Conservation (phyloP, 345 rosid genomes). For the Citropsis articulata region DNA sequence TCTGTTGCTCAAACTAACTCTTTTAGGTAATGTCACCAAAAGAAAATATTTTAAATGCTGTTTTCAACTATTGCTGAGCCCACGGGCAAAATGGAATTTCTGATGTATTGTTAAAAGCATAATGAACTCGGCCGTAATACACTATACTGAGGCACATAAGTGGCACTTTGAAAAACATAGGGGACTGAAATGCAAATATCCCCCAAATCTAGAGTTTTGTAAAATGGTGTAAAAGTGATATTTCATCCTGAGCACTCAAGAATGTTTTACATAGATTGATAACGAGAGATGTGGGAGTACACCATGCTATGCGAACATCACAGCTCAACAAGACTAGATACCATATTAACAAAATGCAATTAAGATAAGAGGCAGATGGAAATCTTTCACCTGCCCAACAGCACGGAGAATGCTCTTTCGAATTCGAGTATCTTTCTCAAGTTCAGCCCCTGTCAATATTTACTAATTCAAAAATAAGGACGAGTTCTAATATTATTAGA, state of each 20-base stretch:
- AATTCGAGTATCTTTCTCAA: constrained; percentile 76
- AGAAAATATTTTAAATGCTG: background rate
- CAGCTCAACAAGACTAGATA: background rate
- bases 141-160: background rate
- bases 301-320: background rate
- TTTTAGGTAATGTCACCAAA: background rate
- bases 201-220: background rate
- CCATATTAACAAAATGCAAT: background rate
- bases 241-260: background rate
- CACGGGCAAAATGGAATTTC: background rate
- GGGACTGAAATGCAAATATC: background rate
- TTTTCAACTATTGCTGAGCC: background rate
- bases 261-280: background rate
- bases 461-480: constrained; percentile 15
- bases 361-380: constrained; percentile 3
- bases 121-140: background rate
- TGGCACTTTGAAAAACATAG: background rate
- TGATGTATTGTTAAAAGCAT: background rate
- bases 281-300: background rate
- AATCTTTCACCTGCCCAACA: constrained; percentile 71
- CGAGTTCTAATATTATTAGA: background rate
- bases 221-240: background rate
- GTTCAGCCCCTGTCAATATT: constrained; percentile 55
- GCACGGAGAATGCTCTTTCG: constrained; percentile 76
- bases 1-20: background rate